phyloP scores from a whole-genome alignment of 2,329 filamentous ascomycete species.

The Thielaviopsis euricoi region DNA sequence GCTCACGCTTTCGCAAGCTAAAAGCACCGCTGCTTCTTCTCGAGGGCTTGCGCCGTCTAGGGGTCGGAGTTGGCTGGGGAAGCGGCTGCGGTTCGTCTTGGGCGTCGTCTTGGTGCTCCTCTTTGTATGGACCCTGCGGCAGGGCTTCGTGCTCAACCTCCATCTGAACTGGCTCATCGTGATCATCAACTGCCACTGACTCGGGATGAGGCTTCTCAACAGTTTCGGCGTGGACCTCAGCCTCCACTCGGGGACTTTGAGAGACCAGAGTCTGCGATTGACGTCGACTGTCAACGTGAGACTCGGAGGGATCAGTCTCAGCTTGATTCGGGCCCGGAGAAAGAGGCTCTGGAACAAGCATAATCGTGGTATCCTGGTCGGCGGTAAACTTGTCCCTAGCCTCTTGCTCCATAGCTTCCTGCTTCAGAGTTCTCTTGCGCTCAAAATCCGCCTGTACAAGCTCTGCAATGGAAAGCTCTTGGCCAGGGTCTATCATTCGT shows the following conservation, averaged over 20 bases:
- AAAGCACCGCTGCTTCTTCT: slow-evolving; percentile 13
- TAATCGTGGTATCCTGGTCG: not conserved
- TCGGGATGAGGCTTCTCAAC: not conserved
- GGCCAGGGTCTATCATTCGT: not conserved
- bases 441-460: not conserved
- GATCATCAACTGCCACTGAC: not conserved
- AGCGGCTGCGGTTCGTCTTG: slow-evolving; percentile 2
- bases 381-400: not conserved
- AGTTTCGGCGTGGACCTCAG: not conserved
- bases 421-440: not conserved
- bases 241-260: not conserved
- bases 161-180: not conserved
- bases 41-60: slow-evolving; percentile 2
- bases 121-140: not conserved
- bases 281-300: not conserved
- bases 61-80: slow-evolving; percentile 14
- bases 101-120: not conserved
- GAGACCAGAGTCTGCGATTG: not conserved
- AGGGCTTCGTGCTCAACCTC: not conserved
- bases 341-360: too few species aligned
- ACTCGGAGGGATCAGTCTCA: not conserved
- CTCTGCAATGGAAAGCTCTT: not conserved
- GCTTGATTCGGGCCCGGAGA: not conserved
- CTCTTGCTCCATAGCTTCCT: not conserved
- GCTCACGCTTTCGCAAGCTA: slow-evolving; percentile 29